Evolutionary conservation across 1,139 yeast species (phyloP), one percentile per base, ranked within the genome.

Genomic region (Magnusiomyces paraingens): DNA sequence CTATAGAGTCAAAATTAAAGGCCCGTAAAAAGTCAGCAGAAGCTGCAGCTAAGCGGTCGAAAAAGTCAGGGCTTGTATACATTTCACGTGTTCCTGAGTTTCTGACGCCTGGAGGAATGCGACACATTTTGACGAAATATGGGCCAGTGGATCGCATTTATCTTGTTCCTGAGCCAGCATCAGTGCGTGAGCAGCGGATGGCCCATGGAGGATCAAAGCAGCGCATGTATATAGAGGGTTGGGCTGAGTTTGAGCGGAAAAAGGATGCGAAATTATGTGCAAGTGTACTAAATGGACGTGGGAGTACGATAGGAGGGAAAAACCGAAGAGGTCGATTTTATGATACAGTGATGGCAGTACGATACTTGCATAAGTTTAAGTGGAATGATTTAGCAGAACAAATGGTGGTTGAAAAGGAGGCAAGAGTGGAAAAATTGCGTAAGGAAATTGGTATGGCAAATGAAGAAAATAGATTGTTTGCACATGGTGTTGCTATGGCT

Each of bases 381-480:
- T 93, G 99, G 99, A 77, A 84, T 57, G 95, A 94, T 64, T 76
- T 93, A 65, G 90, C 98, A 1, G 96, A 87, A 66, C 97, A 93
- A 67, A 87, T 93, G 61, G 91, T 96, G 4, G 82, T 81, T 64
- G 99, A 93, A 70, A 85, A 86, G 61, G 97, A 91, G 68, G 78
- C 86, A 46, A 82, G 96, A 70, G 95, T 89, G 65, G 83, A 93
- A 54, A 89, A 88, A 70, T 75, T 93, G 65, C 83, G 91, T 54
- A 79, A 94, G 59, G 98, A 94, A 69, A 80, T 93, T 47, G 81
- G 95, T 1, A 96, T 88, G 68, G 96, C 95, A 52, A 86, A 84
- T 58, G 85, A 87, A 63, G 78, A 91, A 69, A 91, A 90, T 71
- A 88, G 89, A 71, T 80, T 84, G 26, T 94, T 85, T 66, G 78